Evolutionary conservation across 2,329 filamentous ascomycete species (phyloP), one percentile per base, ranked within the genome.

Genomic region (Sporothrix brasiliensis): DNA sequence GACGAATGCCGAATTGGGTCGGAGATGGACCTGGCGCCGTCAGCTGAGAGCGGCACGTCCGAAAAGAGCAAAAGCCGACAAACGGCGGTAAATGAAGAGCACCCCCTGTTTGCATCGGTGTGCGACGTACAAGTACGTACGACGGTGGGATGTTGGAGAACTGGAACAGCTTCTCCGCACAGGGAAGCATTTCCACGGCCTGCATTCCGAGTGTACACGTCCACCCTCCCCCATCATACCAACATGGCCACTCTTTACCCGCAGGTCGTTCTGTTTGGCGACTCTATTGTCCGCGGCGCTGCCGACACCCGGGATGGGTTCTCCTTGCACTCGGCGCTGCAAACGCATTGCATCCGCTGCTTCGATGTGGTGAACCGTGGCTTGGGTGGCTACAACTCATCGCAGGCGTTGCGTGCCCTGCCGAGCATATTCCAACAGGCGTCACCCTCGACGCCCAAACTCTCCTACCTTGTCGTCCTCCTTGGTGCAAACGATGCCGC

Each of bases 311-410:
- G 7, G 1, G 34, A 44, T 11, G 11, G 56, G 19, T 44, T 44
- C n/a, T 61, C 34, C 6, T n/a, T 61, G 2, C 56, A 61, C 34
- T 44, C 56, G 9, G 16, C 34, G 11, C 19, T 44, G 11, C 34
- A 61, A n/a, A 44, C 56, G 16, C n/a, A 44, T n/a, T 61, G 56
- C 34, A 44, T 47, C 39, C 58, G 58, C 34, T 39, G 58, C 5
- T 27, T 63, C 10, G 39, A 63, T 47, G 39, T 27, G 9, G 21
- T 47, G 19, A 47, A 47, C 13, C 58, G 41, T 16, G 39, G 58
- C 5, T 39, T 47, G 7, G 54, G 54, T 16, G 54, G 27, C 7
- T 60, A 60, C 30, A 60, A 41, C 30, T 39, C 30, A 16, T 41
- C 54, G 9, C 30, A 60, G 54, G 54, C 54, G 4, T 19, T 41